Conservation (phyloP, 768 basidiomycete species). For the Chalciporus pseudorubinellus region DNA sequence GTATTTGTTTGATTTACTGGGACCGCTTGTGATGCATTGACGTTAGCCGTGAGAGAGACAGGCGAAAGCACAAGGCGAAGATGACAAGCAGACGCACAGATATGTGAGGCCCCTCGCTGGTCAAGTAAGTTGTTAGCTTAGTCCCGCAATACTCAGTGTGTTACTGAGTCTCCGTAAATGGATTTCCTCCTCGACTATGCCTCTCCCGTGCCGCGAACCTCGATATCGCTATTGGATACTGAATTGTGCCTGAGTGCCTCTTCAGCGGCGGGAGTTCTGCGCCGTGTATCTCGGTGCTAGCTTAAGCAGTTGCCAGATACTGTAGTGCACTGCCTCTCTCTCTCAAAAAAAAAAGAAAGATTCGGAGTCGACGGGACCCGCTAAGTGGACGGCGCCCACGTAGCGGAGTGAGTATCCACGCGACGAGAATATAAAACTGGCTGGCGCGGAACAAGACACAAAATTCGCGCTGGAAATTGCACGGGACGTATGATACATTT, state of each 20-base stretch:
- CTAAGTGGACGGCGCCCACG: slow-evolving; percentile 28
- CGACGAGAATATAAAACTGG: not conserved
- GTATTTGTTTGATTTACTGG: not conserved
- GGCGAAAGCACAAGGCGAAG: not conserved
- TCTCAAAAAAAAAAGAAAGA: slow-evolving; percentile 19
- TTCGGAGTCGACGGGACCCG: slow-evolving; percentile 20
- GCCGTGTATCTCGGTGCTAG: slow-evolving; percentile 28
- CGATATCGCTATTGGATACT: too few species aligned
- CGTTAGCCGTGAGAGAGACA: slow-evolving; percentile 3
- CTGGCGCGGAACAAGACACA: not conserved
- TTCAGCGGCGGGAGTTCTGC: slow-evolving; percentile 20
- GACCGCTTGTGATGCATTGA: not conserved
- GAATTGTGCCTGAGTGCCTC: too few species aligned
- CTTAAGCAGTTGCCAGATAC: slow-evolving; percentile 31
- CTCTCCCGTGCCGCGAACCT: too few species aligned
- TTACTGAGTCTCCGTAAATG: too few species aligned
- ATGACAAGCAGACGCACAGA: not conserved
- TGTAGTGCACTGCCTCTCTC: too few species aligned
- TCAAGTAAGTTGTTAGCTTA: slow-evolving; percentile 1
- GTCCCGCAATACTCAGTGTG: too few species aligned
- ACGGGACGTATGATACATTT: not conserved
- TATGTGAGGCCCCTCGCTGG: not conserved
- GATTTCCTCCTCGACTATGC: too few species aligned
- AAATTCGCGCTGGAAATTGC: not conserved
- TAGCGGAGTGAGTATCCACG: slow-evolving; percentile 17